Conservation (phyloP, 495 filamentous ascomycete genomes). For the Neurospora intermedia region DNA sequence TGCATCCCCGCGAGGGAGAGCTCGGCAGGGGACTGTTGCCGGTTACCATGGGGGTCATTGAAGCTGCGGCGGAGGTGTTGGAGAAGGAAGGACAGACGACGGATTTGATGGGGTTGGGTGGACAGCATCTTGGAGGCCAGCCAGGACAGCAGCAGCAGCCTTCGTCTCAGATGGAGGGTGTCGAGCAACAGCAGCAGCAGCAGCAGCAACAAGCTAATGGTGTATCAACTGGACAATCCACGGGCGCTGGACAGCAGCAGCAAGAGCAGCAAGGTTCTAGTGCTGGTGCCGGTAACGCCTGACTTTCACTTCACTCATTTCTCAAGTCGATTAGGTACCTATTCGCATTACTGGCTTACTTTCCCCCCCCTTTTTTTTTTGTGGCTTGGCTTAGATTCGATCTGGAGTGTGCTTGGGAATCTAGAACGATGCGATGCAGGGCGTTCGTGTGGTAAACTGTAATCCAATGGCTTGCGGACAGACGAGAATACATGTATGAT, state of each 20-base stretch:
- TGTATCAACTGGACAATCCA: background rate
- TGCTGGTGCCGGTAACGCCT: background rate
- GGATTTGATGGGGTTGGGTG: background rate
- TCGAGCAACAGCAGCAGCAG: background rate
- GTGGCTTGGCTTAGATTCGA: background rate
- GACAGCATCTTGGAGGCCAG: background rate
- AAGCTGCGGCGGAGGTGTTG: background rate
- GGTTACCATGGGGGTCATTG: background rate
- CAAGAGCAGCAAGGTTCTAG: background rate
- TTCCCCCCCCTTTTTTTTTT: background rate
- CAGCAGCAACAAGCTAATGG: background rate
- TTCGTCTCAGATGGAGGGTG: background rate
- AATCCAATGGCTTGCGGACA: background rate
- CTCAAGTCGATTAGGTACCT: background rate
- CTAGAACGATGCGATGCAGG: background rate
- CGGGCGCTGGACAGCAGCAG: background rate
- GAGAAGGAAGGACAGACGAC: background rate
- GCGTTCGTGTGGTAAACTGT: background rate
- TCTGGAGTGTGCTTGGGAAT: background rate
- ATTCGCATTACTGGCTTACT: background rate
- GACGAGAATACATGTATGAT: background rate
- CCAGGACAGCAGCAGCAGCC: background rate
- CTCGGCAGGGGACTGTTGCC: constrained; percentile 26
- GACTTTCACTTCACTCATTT: background rate
- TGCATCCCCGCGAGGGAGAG: constrained; percentile 53